Evolutionary conservation across 805 yeast species (phyloP).

Genomic region (Saccharomyces mikatae): DNA sequence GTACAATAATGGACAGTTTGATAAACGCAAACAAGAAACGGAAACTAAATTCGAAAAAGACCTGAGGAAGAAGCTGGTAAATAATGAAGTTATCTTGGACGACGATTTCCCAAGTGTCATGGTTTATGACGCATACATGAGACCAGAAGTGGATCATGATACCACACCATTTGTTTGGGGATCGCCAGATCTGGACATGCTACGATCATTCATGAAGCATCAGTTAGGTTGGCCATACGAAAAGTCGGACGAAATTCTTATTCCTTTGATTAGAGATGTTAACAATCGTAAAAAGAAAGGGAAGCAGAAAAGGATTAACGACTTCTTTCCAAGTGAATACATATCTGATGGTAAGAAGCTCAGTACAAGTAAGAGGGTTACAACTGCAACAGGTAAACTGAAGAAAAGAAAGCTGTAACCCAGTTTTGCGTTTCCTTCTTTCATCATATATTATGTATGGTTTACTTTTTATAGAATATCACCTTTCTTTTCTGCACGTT

Average conservation of each 20-base stretch:
- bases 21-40: slow-evolving; percentile 32
- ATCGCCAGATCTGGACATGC: slow-evolving; percentile 69
- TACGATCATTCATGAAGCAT: slow-evolving; percentile 59
- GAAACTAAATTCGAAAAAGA: slow-evolving; percentile 47
- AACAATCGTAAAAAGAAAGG: slow-evolving; percentile 52
- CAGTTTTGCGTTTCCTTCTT: neutral
- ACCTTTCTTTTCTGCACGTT: neutral
- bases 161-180: slow-evolving; percentile 83
- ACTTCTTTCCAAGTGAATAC: slow-evolving; percentile 58
- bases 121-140: slow-evolving; percentile 64
- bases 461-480: neutral
- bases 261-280: slow-evolving; percentile 77
- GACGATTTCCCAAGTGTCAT: slow-evolving; percentile 60
- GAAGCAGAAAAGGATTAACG: slow-evolving; percentile 52
- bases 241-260: slow-evolving; percentile 69
- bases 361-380: slow-evolving; percentile 52
- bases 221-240: slow-evolving; percentile 75
- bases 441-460: neutral
- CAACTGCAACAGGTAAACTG: slow-evolving; percentile 47
- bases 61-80: slow-evolving; percentile 45
- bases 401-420: slow-evolving; percentile 22
- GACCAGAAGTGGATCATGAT: slow-evolving; percentile 82
- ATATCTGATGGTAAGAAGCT: slow-evolving; percentile 40
- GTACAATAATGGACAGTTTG: slow-evolving; percentile 37
- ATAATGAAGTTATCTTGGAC: slow-evolving; percentile 50